phyloP scores from a whole-genome alignment of 768 basidiomycete genomes.

The Termitomyces sp. region DNA sequence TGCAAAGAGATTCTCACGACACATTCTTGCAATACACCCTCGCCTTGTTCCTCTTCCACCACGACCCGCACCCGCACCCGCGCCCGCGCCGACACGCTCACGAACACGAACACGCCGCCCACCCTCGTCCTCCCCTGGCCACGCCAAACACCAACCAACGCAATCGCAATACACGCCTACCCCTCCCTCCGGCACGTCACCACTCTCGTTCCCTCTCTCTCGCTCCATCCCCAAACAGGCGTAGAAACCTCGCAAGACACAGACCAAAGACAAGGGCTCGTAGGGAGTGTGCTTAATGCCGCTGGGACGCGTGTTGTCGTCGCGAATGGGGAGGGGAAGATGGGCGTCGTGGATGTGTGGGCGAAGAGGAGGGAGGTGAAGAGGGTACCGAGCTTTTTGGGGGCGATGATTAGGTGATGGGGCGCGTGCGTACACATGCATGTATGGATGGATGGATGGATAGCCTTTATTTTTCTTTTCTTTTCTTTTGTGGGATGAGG shows the following conservation, averaged over 20 bases:
- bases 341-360: conserved; percentile 37
- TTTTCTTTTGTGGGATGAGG: too few relatives aligned
- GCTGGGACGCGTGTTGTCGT: conserved; percentile 52
- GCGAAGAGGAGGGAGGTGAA: conserved; percentile 37
- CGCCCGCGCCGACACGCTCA: neutral
- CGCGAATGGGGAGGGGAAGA: conserved; percentile 23
- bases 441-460: too few relatives aligned
- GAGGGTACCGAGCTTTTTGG: conserved; percentile 27
- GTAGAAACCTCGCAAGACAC: too few relatives aligned
- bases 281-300: conserved; percentile 51
- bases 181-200: conserved; percentile 2
- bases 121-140: neutral
- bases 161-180: neutral
- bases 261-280: conserved; percentile 41
- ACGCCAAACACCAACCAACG: neutral
- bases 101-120: neutral
- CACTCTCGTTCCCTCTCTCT: neutral
- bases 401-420: conserved; percentile 17
- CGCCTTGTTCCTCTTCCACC: neutral
- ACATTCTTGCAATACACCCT: neutral
- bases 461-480: too few relatives aligned
- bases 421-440: too few relatives aligned
- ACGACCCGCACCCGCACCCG: neutral
- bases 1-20: conserved; percentile 74
- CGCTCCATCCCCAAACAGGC: neutral